phyloP scores from a whole-genome alignment of 495 filamentous ascomycete genomes.

The Aspergillus indologenus region DNA sequence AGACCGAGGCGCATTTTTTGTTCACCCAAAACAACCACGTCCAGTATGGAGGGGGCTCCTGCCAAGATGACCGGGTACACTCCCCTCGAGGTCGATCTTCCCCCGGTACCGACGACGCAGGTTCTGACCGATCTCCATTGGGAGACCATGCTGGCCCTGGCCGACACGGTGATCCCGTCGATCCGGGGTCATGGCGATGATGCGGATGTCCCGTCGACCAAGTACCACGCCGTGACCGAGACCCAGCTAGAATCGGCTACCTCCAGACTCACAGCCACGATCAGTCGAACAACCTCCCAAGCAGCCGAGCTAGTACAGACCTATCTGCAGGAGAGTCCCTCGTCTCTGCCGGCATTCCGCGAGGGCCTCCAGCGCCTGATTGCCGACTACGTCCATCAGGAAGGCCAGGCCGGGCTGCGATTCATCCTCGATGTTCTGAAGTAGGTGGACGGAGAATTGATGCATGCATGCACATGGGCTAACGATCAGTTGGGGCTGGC shows the following conservation, averaged over 20 bases:
- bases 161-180: constrained; percentile 54
- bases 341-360: constrained; percentile 46
- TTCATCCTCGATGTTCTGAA: constrained; percentile 53
- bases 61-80: neutral
- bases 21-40: no score
- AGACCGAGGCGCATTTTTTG: no score
- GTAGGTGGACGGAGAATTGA: constrained; percentile 33
- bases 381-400: constrained; percentile 39
- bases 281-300: constrained; percentile 32
- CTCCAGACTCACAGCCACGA: constrained; percentile 24
- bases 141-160: constrained; percentile 52
- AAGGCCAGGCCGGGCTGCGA: constrained; percentile 48
- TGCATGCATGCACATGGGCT: no score
- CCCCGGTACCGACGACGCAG: constrained; percentile 34
- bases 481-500: constrained; percentile 4
- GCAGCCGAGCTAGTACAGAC: constrained; percentile 27
- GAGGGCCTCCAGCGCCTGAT: constrained; percentile 45
- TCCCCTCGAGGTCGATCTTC: constrained; percentile 41
- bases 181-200: constrained; percentile 33
- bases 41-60: neutral
- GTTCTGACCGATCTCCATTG: constrained; percentile 54
- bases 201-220: constrained; percentile 24
- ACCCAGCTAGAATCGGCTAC: constrained; percentile 27
- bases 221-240: constrained; percentile 33
- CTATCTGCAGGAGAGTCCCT: constrained; percentile 51